Evolutionary conservation across 2,329 filamentous ascomycete species (phyloP).

Genomic region (Xylaria sp.): DNA sequence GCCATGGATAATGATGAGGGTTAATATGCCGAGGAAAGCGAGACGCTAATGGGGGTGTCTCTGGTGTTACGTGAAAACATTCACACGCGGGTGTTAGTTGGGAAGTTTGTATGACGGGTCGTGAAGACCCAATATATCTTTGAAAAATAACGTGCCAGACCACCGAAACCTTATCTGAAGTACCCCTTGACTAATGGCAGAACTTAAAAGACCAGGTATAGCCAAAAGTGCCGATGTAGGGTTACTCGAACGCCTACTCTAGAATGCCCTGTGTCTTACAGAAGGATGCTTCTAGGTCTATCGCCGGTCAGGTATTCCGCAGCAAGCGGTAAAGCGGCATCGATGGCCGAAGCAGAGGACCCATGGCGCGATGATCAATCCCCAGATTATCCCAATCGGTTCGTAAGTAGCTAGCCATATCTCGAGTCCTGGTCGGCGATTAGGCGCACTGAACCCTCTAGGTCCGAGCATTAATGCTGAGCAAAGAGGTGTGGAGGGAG

Average conservation of each 20-base stretch:
- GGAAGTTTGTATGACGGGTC: not conserved
- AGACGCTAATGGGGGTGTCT: not conserved
- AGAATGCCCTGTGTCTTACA: constrained; percentile 32
- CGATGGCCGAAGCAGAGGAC: constrained; percentile 13
- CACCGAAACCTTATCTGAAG: constrained; percentile 39
- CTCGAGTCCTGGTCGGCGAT: not conserved
- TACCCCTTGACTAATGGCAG: constrained; percentile 27
- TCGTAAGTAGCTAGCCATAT: not conserved
- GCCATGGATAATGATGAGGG: constrained; percentile 40
- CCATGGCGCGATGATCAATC: constrained; percentile 12
- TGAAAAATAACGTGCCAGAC: constrained; percentile 7
- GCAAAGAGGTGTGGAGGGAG: constrained; percentile 47
- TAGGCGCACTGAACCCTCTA: not conserved
- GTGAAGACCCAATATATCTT: constrained; percentile 40
- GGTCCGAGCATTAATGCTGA: constrained; percentile 32
- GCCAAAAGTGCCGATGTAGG: constrained; percentile 34
- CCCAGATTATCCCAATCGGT: not conserved
- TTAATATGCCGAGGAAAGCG: constrained; percentile 20
- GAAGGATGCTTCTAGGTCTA: constrained; percentile 37
- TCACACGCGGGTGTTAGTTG: not conserved
- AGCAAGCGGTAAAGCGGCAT: constrained; percentile 43
- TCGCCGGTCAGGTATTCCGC: constrained; percentile 31
- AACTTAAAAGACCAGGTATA: constrained; percentile 9
- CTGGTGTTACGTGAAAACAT: not conserved
- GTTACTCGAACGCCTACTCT: constrained; percentile 21